Evolutionary conservation across 1,139 yeast species (phyloP), one percentile per base, ranked within the genome.

Genomic region (Pichia sp.): DNA sequence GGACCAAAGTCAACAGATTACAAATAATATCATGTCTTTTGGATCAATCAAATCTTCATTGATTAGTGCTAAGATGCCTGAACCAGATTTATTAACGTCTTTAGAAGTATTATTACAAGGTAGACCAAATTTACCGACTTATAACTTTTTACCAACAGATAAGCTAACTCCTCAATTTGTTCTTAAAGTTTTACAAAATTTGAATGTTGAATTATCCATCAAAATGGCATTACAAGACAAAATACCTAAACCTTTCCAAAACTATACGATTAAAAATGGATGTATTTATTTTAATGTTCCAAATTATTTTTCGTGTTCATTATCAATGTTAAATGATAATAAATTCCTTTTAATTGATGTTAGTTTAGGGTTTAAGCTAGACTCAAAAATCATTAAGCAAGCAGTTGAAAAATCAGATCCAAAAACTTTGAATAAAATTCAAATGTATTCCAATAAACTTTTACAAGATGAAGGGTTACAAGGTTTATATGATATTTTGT

Each of bases 31-130:
- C n/a, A 54, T 71, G 44, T 42, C 56, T 70, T 37, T 76, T 70
- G 79, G 84, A 1, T 37, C 50, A 6, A 62, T 77, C 25, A 81
- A 83, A 50, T 75, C 80, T 31, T 77, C 81, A 28, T 69, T 88
- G 46, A 70, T 79, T 6, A 86, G 89, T 16, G 97, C 97, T 1
- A 86, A 87, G 55, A 64, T 89, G 45, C 94, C 96, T 7, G 85
- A 87, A 60, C 91, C 95, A 1, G 97, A 91, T 60, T 62, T 91
- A 26, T 72, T 78, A 31, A 88, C 96, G 0, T 87, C 95, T 2
- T 66, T 91, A 50, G 95, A 91, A 56, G 96, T 91, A 1, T 66
- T 88, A 38, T 73, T 80, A 31, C 70, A 76, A 35, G 95, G 95
- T 3, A 68, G 84, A 50, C 96, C 97, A 2, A 78, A 77, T 37